Evolutionary conservation across 495 filamentous ascomycete species (phyloP), one percentile per base, ranked within the genome.

Genomic region (Aspergillus sparsus): DNA sequence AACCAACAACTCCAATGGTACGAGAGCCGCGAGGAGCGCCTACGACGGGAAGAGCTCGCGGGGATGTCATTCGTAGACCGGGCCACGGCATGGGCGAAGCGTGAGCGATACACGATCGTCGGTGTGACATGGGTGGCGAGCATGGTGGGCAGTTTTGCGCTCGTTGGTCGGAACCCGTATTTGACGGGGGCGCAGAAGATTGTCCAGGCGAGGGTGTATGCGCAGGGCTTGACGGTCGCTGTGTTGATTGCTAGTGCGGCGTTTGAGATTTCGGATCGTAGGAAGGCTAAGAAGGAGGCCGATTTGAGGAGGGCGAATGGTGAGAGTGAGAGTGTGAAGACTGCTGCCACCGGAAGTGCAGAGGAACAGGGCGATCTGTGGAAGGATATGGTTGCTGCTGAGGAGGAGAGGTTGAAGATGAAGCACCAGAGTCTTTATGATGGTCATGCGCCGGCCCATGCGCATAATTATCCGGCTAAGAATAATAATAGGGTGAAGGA

Each of bases 201-300:
- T 31, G 94, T 98, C 16, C 94, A 98, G 81, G 95, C 95, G 9
- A 86, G 94, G 81, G 88, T 98, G 61, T 98, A 98, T 77, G 94
- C 94, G n/a, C 94, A 98, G 78, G 92, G 92, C 13, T 76, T 97
- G 66, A 97, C 94, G 50, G 76, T 98, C 15, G 90, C 89, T 68
- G 91, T 98, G 53, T 76, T 98, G 60, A 79, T 96, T 66, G 91
- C 90, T 34, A 89, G 85, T 58, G 93, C 95, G 41, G 91, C 85
- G 15, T 89, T 98, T 68, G 94, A 98, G 86, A 87, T 92, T 33
- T 83, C 82, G 6, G 94, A 98, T 72, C 87, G 89, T 57, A 83
- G 81, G 61, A 66, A 83, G 86, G 68, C 91, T 84, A 83, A 84
- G 87, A 80, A 89, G 84, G 46, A 79, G 47, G 86, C 87, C 63